A percentile compares a stretch with the other conserved stretches of the same genome.
Conservation (phyloP, 2,329 filamentous ascomycete species). For the Incumbomyces delicatus region DNA sequence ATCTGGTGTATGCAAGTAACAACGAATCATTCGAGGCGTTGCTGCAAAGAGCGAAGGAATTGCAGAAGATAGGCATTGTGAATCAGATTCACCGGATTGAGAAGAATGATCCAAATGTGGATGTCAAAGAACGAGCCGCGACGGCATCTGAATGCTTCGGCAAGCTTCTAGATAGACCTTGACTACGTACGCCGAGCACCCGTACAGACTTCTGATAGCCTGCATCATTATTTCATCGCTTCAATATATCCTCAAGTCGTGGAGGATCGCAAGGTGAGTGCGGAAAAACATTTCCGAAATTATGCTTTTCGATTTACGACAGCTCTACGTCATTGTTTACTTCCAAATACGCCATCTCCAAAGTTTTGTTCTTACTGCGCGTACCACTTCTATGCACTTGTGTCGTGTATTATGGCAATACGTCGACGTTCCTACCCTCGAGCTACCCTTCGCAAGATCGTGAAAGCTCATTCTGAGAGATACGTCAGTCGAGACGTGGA, state of each 20-base stretch:
- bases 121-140: slow-evolving; percentile 77
- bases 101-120: slow-evolving; percentile 59
- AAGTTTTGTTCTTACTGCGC: not conserved
- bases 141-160: slow-evolving; percentile 56
- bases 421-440: slow-evolving; percentile 73
- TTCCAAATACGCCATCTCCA: not conserved
- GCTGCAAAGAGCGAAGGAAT: slow-evolving; percentile 54
- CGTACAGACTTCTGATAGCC: no score
- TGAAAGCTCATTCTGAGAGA: slow-evolving; percentile 77
- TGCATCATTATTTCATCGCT: no score
- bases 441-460: slow-evolving; percentile 74
- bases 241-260: no score
- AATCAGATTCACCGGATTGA: slow-evolving; percentile 54
- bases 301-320: not conserved
- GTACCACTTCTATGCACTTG: not conserved
- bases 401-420: slow-evolving; percentile 40
- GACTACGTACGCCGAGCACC: not conserved
- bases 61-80: slow-evolving; percentile 63
- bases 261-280: no score
- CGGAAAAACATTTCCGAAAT: not conserved
- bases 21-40: slow-evolving; percentile 51
- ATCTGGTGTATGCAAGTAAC: slow-evolving; percentile 59
- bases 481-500: slow-evolving; percentile 77
- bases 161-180: slow-evolving; percentile 7
- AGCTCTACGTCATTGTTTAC: slow-evolving; percentile 2